Evolutionary conservation across 2,329 filamentous ascomycete genomes (phyloP), one percentile per base, ranked within the genome.

Genomic region (Colletotrichum sp.): DNA sequence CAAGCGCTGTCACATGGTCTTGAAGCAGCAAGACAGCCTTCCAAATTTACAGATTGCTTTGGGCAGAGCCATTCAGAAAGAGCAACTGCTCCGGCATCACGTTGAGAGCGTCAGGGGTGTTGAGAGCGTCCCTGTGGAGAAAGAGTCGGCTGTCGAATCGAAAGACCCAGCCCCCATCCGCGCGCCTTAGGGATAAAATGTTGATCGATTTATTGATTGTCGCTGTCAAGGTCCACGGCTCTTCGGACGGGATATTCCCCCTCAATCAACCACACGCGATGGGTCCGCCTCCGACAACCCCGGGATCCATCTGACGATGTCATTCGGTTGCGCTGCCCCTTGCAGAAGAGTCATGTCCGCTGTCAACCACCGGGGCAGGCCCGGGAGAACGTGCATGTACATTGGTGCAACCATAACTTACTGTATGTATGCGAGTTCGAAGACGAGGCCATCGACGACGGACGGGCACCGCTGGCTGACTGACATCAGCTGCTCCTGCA

Each of bases 261-360:
- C 36, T 70, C 67, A 24, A 63, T 48, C 63, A 64, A 39, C 39
- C 26, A 28, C 32, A 52, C 3, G 43, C 43, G 43, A 52, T 52
- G 30, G 30, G 52, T 39, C 48, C 43, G 21, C 43, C 39, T 48
- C 66, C 34, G 24, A 67, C n/a, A 30, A 21, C 21, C 30, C 57
- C 24, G 36, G 64, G 36, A 18, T 32, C 24, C 36, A 32, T 67
- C 55, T 57, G 72, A 34, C 39, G 36, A 67, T 64, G 64, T 39
- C 63, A 30, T 28, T 61, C 28, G 59, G 26, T 26, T 61, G 39
- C 43, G 34, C 24, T 59, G 70, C 64, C 70, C 64, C 43, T 65
- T 68, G 32, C 73, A 74, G 63, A 21, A 61, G 73, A 73, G 34
- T 75, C 73, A 75, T 75, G 70, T 69, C 70, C 70, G 64, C 59